Percentiles rank a stretch among this genome's conserved stretches.
These are phyloP conservation scores for Thalassiosira sp. DNA, from an alignment of 352 stramenopile genomes.

Conservation along the genomic window DNA sequence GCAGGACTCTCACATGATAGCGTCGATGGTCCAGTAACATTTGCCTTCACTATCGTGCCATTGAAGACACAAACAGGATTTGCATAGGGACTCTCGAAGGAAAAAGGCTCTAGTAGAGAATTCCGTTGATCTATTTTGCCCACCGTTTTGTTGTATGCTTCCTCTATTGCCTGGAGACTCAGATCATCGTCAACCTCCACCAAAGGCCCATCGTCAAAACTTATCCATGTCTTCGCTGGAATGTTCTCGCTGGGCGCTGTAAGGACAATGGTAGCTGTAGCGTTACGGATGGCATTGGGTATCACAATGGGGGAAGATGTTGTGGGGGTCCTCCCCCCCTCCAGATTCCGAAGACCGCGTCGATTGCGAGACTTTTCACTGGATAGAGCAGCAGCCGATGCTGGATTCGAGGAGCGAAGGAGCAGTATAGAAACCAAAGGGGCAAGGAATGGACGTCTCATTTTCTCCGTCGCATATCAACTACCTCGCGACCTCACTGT, in stretches of 20 bases:
- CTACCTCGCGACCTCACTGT: too few species aligned
- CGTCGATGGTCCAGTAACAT: slow-evolving; percentile 31
- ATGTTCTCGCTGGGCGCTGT: slow-evolving; percentile 17
- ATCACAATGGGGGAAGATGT: slow-evolving; percentile 25
- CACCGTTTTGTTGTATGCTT: slow-evolving; percentile 36
- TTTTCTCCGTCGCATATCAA: neutral
- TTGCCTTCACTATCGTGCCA: slow-evolving; percentile 38
- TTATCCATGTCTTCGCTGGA: slow-evolving; percentile 41
- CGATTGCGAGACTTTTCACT: slow-evolving; percentile 1
- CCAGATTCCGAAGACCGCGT: neutral
- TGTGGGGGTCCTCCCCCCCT: neutral
- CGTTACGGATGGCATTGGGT: slow-evolving; percentile 26
- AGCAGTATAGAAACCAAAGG: slow-evolving; percentile 14
- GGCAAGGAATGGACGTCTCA: neutral
- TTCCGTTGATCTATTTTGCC: slow-evolving; percentile 7
- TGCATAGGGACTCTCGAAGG: slow-evolving; percentile 42
- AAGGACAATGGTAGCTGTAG: slow-evolving; percentile 27
- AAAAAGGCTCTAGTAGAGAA: slow-evolving; percentile 34
- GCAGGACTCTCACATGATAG: slow-evolving; percentile 45
- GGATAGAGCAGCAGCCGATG: neutral
- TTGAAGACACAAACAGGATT: slow-evolving; percentile 53
- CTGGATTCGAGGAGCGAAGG: neutral
- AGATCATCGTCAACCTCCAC: slow-evolving; percentile 40
- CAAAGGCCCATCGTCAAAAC: slow-evolving; percentile 39
- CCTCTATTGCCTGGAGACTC: slow-evolving; percentile 32